A percentile compares a stretch with the other conserved stretches of the same genome.
Evolutionary conservation across 768 basidiomycete genomes (phyloP).

Genomic region (Agaricus blazei): DNA sequence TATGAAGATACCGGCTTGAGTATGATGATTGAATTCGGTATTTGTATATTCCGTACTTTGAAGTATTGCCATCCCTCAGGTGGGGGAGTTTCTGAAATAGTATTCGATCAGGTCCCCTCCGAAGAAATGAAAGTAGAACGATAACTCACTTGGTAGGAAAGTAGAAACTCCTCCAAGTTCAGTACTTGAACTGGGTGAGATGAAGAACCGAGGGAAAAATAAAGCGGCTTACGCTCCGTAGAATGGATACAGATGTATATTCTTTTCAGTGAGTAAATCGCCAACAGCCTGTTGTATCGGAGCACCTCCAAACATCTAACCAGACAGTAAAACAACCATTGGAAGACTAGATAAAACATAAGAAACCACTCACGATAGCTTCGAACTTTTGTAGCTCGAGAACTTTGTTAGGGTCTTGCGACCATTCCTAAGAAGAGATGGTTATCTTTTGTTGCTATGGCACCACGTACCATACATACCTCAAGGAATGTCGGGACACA

Average conservation of each 20-base stretch:
- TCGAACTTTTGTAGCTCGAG: constrained; percentile 13
- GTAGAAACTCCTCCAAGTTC: constrained; percentile 14
- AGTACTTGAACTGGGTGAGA: constrained; percentile 10
- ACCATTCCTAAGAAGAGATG: constrained; percentile 17
- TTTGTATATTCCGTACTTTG: background rate
- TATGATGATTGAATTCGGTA: too few species aligned
- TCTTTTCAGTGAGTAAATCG: constrained; percentile 14
- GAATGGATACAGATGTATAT: constrained; percentile 19
- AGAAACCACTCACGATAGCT: constrained; percentile 14
- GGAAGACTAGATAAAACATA: background rate
- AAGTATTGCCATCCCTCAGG: constrained; percentile 13
- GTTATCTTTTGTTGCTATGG: background rate
- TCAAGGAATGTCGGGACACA: constrained; percentile 19
- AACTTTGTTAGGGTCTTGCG: constrained; percentile 13
- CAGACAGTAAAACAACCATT: background rate
- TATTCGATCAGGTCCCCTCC: background rate
- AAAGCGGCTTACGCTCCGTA: constrained; percentile 30
- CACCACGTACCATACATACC: constrained; percentile 5
- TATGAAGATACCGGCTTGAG: background rate
- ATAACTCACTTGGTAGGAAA: constrained; percentile 11
- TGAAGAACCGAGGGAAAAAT: background rate
- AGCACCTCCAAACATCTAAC: constrained; percentile 20
- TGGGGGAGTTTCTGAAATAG: constrained; percentile 10
- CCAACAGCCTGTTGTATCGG: constrained; percentile 21
- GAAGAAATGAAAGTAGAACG: background rate